phyloP scores from a whole-genome alignment of 352 stramenopile species.

The Pythium brassicae region DNA sequence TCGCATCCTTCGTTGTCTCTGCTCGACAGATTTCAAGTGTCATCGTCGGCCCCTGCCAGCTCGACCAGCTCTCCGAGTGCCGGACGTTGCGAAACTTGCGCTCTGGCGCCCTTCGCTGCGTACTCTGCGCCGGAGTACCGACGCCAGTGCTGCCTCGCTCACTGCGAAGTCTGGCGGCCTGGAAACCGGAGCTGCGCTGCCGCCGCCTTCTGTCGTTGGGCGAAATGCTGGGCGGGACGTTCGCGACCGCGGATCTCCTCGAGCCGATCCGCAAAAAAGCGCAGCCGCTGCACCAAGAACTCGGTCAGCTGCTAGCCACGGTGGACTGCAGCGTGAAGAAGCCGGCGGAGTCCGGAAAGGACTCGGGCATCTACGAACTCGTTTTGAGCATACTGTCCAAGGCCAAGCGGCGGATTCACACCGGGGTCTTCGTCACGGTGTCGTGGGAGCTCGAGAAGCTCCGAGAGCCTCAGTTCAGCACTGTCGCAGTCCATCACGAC shows the following conservation, averaged over 20 bases:
- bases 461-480: constrained; percentile 7
- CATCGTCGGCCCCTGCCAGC: constrained; percentile 1
- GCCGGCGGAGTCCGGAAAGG: background rate
- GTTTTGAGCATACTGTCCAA: constrained; percentile 2
- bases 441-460: constrained; percentile 7
- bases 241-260: constrained; percentile 10
- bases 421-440: constrained; percentile 11
- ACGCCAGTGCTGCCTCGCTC: constrained; percentile 7
- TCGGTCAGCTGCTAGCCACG: constrained; percentile 2
- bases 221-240: background rate
- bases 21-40: constrained; percentile 4
- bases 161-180: constrained; percentile 5
- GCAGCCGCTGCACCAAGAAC: constrained; percentile 4
- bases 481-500: constrained; percentile 1
- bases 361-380: constrained; percentile 10
- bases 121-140: constrained; percentile 9
- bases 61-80: constrained; percentile 9
- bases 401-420: background rate
- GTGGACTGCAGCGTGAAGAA: constrained; percentile 5
- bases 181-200: constrained; percentile 5
- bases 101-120: background rate
- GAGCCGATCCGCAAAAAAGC: constrained; percentile 8
- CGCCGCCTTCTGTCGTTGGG: constrained; percentile 1
- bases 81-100: constrained; percentile 10
- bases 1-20: background rate